Evolutionary conservation across 768 basidiomycete genomes (phyloP).

Genomic region (Tricholoma sp.): DNA sequence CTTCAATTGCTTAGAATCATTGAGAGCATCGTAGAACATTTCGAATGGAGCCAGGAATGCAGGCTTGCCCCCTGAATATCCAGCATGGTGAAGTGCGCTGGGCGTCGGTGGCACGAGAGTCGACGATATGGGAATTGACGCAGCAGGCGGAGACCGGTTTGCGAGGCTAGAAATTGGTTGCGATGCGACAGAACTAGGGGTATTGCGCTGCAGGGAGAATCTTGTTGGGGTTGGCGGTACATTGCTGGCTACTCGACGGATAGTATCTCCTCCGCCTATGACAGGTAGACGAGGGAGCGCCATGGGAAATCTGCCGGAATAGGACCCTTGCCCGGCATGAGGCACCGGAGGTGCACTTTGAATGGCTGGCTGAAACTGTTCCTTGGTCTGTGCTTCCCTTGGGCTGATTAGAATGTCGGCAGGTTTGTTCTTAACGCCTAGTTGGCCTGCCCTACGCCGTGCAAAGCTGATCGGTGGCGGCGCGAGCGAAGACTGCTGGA

Average conservation of each 20-base stretch:
- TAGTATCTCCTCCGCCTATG: constrained; percentile 35
- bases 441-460: constrained; percentile 61
- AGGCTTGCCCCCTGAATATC: constrained; percentile 58
- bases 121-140: constrained; percentile 64
- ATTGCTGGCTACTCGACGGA: constrained; percentile 47
- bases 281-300: constrained; percentile 61
- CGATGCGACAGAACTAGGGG: constrained; percentile 10
- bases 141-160: constrained; percentile 47
- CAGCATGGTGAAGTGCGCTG: constrained; percentile 55
- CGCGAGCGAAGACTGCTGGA: constrained; percentile 40
- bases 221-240: constrained; percentile 73
- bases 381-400: constrained; percentile 46
- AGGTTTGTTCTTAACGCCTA: constrained; percentile 65
- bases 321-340: constrained; percentile 38
- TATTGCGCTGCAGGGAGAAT: constrained; percentile 42
- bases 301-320: constrained; percentile 51
- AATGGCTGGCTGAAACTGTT: constrained; percentile 59
- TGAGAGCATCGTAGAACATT: constrained; percentile 78
- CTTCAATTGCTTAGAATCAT: constrained; percentile 77
- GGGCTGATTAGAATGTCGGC: constrained; percentile 78
- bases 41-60: constrained; percentile 83
- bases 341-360: constrained; percentile 74
- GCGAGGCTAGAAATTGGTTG: constrained; percentile 27
- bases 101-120: constrained; percentile 67
- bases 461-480: constrained; percentile 77